These are phyloP conservation scores for Sistotremastrum suecicum DNA, from an alignment of 768 basidiomycete genomes.

Conservation along the genomic window DNA sequence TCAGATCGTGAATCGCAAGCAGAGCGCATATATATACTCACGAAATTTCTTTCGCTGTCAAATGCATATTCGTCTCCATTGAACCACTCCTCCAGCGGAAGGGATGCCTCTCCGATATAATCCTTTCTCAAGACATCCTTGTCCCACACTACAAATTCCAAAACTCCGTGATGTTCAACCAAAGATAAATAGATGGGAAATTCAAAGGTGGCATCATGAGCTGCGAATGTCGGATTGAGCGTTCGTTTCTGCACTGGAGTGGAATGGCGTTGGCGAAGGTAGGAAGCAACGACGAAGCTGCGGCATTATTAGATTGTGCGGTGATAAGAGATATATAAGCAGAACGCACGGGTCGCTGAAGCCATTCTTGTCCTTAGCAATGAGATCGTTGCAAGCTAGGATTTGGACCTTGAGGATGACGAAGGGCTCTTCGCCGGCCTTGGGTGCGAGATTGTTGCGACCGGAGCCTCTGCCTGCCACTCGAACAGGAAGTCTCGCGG, in stretches of 20 bases:
- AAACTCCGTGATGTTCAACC: constrained; percentile 51
- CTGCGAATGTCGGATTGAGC: constrained; percentile 46
- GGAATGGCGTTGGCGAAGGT: constrained; percentile 42
- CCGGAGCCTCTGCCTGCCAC: constrained; percentile 27
- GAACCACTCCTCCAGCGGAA: constrained; percentile 81
- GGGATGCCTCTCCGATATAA: constrained; percentile 77
- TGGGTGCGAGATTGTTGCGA: constrained; percentile 25
- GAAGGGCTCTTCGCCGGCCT: constrained; percentile 49
- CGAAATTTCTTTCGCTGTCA: constrained; percentile 55
- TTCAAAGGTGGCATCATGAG: constrained; percentile 76
- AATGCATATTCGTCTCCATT: constrained; percentile 33
- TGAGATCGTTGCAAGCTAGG: constrained; percentile 44
- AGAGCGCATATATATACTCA: constrained; percentile 18
- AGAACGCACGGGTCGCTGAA: constrained; percentile 60
- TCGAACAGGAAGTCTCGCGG: constrained; percentile 38
- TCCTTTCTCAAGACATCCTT: constrained; percentile 84
- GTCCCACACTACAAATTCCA: constrained; percentile 90
- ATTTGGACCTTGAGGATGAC: constrained; percentile 58
- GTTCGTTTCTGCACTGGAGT: constrained; percentile 69
- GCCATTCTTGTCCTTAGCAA: constrained; percentile 53
- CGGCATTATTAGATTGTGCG: not conserved
- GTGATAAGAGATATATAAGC: not conserved
- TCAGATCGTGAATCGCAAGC: not conserved
- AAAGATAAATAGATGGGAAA: constrained; percentile 73
- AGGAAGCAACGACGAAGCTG: constrained; percentile 59